A percentile compares a stretch with the other conserved stretches of the same genome.
phyloP scores from a whole-genome alignment of 768 basidiomycete genomes.

The Plicaturopsis crispa region DNA sequence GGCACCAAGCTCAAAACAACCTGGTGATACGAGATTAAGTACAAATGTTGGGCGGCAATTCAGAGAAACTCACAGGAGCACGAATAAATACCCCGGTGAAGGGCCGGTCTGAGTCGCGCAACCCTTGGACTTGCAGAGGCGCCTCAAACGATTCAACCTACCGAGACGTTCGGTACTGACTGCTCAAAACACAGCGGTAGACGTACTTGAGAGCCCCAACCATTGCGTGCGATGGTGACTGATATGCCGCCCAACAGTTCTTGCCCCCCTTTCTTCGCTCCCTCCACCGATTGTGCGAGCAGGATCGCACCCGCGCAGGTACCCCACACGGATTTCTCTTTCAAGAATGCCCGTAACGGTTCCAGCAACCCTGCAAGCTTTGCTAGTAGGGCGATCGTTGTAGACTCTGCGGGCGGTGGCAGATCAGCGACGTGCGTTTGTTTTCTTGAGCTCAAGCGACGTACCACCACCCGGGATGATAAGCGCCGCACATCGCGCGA shows the following conservation, averaged over 20 bases:
- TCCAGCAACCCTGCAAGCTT: constrained; percentile 68
- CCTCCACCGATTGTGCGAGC: constrained; percentile 64
- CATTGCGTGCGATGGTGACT: constrained; percentile 78
- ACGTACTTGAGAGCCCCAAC: constrained; percentile 87
- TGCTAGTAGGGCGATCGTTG: constrained; percentile 80
- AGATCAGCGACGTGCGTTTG: neutral
- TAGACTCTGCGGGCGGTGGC: constrained; percentile 56
- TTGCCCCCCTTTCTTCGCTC: constrained; percentile 82
- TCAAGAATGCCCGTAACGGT: constrained; percentile 71
- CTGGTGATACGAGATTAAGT: constrained; percentile 25
- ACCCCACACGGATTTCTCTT: constrained; percentile 80
- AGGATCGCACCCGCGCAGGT: constrained; percentile 95
- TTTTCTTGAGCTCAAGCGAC: too few relatives aligned
- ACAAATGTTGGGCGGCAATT: neutral
- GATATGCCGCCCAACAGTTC: constrained; percentile 78
- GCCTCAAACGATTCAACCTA: constrained; percentile 92
- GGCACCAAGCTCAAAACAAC: constrained; percentile 52
- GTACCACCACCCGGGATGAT: constrained; percentile 90
- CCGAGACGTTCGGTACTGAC: neutral
- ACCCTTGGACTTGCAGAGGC: constrained; percentile 53
- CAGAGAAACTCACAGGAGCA: constrained; percentile 60
- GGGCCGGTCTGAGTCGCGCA: constrained; percentile 50
- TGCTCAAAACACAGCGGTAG: neutral
- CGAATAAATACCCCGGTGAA: constrained; percentile 91
- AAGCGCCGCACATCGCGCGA: constrained; percentile 70